Evolutionary conservation across 768 basidiomycete species (phyloP), one percentile per base, ranked within the genome.

Genomic region (Gymnopilus dilepis): DNA sequence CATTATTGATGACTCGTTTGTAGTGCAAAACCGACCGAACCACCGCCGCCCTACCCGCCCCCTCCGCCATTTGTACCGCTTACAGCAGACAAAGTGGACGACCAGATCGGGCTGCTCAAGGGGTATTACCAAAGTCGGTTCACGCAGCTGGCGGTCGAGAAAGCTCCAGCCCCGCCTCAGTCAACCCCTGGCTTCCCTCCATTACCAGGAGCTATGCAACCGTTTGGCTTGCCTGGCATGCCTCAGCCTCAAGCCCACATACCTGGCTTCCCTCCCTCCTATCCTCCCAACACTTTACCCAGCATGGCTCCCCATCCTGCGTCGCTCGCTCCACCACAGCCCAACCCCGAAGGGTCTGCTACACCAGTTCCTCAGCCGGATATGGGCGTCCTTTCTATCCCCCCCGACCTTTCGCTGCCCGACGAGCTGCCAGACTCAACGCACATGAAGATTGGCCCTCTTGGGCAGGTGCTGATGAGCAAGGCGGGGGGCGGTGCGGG

Each of bases 41-140:
- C 91, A 0, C 91, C 91, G 1, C 86, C 86, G 2, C 92, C 90
- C 5, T 97, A 89, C 72, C 92, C 94, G 0, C 92, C 90, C 0
- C 96, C 95, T 0, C 90, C 91, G 0, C 82, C 90, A 0, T 93
- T 96, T 69, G 73, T 94, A 3, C 88, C 87, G 1, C 82, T 99
- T 67, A 86, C 84, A 1, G 78, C 84, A 7, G 77, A 77, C 57
- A 86, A 84, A 58, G 80, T 90, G 69, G 89, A 90, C 34, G 77
- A 86, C 24, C 95, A 97, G 68, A 94, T 97, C 65, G 95, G 94
- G 8, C 76, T 99, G 38, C 86, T 99, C 65, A 90, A 84, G 59
- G 73, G 84, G 0, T 96, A 88, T 77, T 97, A 91, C 67, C 82
- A 87, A 43, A 68, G 72, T 26, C 84, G 89, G 28, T 77, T 93